These are phyloP conservation scores for Jatropha podagrica DNA, from an alignment of 441 rosid species.

Conservation along the genomic window DNA sequence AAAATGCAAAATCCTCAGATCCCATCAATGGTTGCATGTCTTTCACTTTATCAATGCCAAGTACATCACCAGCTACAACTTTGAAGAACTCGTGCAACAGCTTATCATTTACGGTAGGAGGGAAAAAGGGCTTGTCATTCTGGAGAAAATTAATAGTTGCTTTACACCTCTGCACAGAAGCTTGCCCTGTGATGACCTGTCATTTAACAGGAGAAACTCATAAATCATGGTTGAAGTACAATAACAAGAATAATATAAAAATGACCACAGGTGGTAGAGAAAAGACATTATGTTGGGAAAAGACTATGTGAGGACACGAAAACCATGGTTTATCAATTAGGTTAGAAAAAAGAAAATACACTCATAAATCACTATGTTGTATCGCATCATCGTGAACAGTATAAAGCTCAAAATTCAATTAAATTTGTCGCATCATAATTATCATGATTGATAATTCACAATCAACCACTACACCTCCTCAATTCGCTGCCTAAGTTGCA, in stretches of 20 bases:
- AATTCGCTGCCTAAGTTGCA: slow-evolving; percentile 68
- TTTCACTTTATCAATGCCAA: slow-evolving; percentile 53
- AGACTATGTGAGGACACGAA: not conserved
- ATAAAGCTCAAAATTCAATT: slow-evolving; percentile 1
- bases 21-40: slow-evolving; percentile 79
- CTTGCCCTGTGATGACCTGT: slow-evolving; percentile 85
- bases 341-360: not conserved
- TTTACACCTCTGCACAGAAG: slow-evolving; percentile 80
- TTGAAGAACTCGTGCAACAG: slow-evolving; percentile 55
- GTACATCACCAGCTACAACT: slow-evolving; percentile 58
- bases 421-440: not conserved
- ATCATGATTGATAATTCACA: not conserved
- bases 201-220: slow-evolving; percentile 9
- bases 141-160: slow-evolving; percentile 57
- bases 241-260: not conserved
- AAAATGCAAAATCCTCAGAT: slow-evolving; percentile 89
- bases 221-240: not conserved
- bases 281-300: not conserved
- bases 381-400: not conserved
- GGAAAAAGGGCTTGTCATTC: slow-evolving; percentile 49
- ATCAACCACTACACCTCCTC: slow-evolving; percentile 55
- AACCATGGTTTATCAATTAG: not conserved
- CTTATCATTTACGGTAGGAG: slow-evolving; percentile 66
- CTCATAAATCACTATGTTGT: not conserved
- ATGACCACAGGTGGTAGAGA: not conserved